phyloP scores from a whole-genome alignment of 148 eudicot genomes.

The Rhododendron griersonianum region DNA sequence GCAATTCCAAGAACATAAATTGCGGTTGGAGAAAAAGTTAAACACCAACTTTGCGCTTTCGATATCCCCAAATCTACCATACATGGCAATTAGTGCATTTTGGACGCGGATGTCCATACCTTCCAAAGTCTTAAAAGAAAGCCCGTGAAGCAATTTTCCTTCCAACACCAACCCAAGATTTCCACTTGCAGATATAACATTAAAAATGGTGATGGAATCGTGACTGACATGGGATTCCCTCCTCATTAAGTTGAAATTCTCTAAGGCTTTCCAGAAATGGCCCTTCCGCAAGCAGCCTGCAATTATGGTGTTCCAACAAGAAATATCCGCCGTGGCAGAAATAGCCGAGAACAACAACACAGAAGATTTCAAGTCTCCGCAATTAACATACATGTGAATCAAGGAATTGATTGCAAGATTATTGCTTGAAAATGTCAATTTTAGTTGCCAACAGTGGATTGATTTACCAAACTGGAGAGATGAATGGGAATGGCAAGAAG shows the following conservation, averaged over 20 bases:
- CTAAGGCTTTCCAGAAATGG: slow-evolving; percentile 34
- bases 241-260: slow-evolving; percentile 36
- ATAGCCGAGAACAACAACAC: slow-evolving; percentile 20
- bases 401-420: slow-evolving; percentile 29
- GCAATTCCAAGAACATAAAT: slow-evolving; percentile 50
- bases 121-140: slow-evolving; percentile 29
- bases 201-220: slow-evolving; percentile 33
- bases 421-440: slow-evolving; percentile 34
- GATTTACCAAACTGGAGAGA: slow-evolving; percentile 37
- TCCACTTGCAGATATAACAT: slow-evolving; percentile 37
- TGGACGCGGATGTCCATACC: slow-evolving; percentile 29
- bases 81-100: slow-evolving; percentile 43
- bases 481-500: slow-evolving; percentile 34
- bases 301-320: slow-evolving; percentile 44
- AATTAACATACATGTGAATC: slow-evolving; percentile 43
- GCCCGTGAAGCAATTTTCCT: slow-evolving; percentile 35
- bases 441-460: slow-evolving; percentile 38
- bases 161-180: slow-evolving; percentile 25
- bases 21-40: slow-evolving; percentile 14
- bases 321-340: slow-evolving; percentile 20
- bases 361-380: slow-evolving; percentile 28
- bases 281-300: slow-evolving; percentile 40
- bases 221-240: slow-evolving; percentile 17
- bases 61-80: slow-evolving; percentile 36
- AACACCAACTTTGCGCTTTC: slow-evolving; percentile 31